A percentile compares a stretch with the other conserved stretches of the same genome.
Evolutionary conservation across 2,329 filamentous ascomycete species (phyloP).

Genomic region (Chrysoporthe deuterocubensis): DNA sequence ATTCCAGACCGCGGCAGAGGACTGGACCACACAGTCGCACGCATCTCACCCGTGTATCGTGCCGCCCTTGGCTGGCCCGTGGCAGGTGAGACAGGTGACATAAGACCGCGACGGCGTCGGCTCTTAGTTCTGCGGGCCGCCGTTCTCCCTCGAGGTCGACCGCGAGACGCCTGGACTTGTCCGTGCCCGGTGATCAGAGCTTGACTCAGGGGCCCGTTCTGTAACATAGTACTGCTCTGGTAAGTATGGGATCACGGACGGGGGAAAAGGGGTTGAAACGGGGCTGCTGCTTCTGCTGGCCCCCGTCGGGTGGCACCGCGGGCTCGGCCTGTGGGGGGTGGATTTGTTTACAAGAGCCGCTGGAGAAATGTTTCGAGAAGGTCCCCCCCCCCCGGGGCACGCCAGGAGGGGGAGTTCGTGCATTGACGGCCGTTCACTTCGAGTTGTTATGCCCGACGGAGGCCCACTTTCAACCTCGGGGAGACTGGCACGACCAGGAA

Average conservation of each 20-base stretch:
- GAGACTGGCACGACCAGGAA: too few relatives aligned
- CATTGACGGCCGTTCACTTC: background rate
- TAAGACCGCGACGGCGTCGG: background rate
- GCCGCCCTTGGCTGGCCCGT: too few relatives aligned
- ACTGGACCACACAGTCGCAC: too few relatives aligned
- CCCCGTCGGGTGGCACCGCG: constrained; percentile 13
- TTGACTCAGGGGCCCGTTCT: background rate
- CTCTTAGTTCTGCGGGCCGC: background rate
- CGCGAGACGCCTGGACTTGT: background rate
- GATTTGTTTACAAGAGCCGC: constrained; percentile 7
- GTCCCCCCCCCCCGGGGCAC: background rate
- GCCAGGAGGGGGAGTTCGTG: background rate
- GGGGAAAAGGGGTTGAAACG: constrained; percentile 20
- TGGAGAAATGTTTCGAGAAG: constrained; percentile 11
- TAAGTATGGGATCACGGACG: background rate
- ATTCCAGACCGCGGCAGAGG: too few relatives aligned
- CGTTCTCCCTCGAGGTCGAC: background rate
- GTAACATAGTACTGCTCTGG: background rate
- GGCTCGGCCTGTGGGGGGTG: constrained; percentile 17
- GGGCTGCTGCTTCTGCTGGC: constrained; percentile 2
- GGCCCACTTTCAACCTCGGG: constrained; percentile 9
- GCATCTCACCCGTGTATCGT: too few relatives aligned
- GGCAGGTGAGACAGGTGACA: background rate
- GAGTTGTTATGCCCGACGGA: constrained; percentile 3
- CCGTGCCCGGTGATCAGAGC: too few relatives aligned